phyloP scores from a whole-genome alignment of 1,284 basidiomycete genomes.

The Leccinum pachyderme region DNA sequence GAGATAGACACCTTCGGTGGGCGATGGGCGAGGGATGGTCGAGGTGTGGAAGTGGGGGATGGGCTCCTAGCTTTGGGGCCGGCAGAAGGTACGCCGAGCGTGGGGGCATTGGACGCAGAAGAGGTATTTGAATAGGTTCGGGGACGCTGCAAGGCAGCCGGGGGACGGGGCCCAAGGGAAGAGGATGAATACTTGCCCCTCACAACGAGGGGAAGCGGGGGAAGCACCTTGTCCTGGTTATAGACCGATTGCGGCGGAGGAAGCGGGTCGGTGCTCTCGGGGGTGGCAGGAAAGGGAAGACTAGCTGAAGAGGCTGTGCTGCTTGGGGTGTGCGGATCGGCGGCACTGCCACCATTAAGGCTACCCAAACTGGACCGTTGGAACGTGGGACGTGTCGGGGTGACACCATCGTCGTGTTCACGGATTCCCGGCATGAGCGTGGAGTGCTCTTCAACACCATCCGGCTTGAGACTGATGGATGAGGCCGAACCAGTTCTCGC shows the following conservation, averaged over 20 bases:
- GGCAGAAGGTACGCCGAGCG: slow-evolving; percentile 3
- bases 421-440: slow-evolving; percentile 32
- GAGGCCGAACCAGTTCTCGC: slow-evolving; percentile 16
- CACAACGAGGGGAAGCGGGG: slow-evolving; percentile 22
- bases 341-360: slow-evolving; percentile 15
- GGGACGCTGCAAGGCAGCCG: slow-evolving; percentile 18
- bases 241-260: slow-evolving; percentile 5
- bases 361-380: slow-evolving; percentile 29
- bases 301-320: slow-evolving; percentile 42
- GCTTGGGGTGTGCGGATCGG: slow-evolving; percentile 35
- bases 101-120: slow-evolving; percentile 28
- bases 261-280: slow-evolving; percentile 31
- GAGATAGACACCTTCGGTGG: slow-evolving; percentile 13
- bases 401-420: slow-evolving; percentile 29
- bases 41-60: slow-evolving; percentile 15
- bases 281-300: slow-evolving; percentile 45
- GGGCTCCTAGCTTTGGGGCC: slow-evolving; percentile 4
- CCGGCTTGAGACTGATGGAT: slow-evolving; percentile 1
- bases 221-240: slow-evolving; percentile 28
- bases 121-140: slow-evolving; percentile 30
- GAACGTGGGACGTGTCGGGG: slow-evolving; percentile 30
- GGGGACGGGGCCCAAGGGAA: slow-evolving; percentile 13
- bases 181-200: slow-evolving; percentile 24
- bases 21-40: slow-evolving; percentile 15
- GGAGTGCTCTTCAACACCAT: slow-evolving; percentile 3